Evolutionary conservation across 2,329 filamentous ascomycete species (phyloP).

Genomic region (Ceratocystis albifundus): DNA sequence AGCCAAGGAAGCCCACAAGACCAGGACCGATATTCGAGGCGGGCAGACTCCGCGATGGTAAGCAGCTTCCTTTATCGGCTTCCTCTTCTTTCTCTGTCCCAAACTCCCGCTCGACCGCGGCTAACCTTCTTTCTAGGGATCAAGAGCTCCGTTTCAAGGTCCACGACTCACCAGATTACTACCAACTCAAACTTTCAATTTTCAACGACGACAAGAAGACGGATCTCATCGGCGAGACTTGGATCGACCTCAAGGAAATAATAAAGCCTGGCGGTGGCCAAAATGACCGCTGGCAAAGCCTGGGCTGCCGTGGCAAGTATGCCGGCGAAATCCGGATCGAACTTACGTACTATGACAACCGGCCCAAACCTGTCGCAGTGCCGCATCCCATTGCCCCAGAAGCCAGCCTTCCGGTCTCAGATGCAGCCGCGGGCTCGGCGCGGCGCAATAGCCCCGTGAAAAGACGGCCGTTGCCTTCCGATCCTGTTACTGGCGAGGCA

Average conservation of each 20-base stretch:
- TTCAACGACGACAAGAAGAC: conserved; percentile 99
- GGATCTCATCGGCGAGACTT: conserved; percentile 88
- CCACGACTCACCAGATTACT: conserved; percentile 93
- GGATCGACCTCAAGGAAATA: conserved; percentile 71
- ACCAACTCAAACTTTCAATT: conserved; percentile 84
- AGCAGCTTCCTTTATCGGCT: conserved; percentile 21
- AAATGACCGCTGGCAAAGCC: conserved; percentile 79
- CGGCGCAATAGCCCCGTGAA: conserved; percentile 56
- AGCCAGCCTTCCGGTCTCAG: conserved; percentile 26
- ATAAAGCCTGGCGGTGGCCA: conserved; percentile 82
- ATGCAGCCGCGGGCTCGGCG: conserved; percentile 28
- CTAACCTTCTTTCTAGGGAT: conserved; percentile 51
- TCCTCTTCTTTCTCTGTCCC: not conserved
- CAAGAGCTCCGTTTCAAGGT: conserved; percentile 93
- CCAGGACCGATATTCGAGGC: conserved; percentile 81
- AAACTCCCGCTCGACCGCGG: not conserved
- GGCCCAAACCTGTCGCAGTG: conserved; percentile 67
- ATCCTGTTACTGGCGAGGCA: conserved; percentile 53
- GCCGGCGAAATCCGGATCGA: conserved; percentile 90
- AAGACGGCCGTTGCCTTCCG: conserved; percentile 69
- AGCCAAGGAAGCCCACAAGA: conserved; percentile 96
- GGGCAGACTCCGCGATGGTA: conserved; percentile 95
- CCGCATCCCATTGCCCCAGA: conserved; percentile 35
- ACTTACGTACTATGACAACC: conserved; percentile 87
- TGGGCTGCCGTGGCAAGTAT: conserved; percentile 86